These are phyloP conservation scores for Leptographium procerum DNA, from an alignment of 2,329 filamentous ascomycete genomes.

Conservation along the genomic window DNA sequence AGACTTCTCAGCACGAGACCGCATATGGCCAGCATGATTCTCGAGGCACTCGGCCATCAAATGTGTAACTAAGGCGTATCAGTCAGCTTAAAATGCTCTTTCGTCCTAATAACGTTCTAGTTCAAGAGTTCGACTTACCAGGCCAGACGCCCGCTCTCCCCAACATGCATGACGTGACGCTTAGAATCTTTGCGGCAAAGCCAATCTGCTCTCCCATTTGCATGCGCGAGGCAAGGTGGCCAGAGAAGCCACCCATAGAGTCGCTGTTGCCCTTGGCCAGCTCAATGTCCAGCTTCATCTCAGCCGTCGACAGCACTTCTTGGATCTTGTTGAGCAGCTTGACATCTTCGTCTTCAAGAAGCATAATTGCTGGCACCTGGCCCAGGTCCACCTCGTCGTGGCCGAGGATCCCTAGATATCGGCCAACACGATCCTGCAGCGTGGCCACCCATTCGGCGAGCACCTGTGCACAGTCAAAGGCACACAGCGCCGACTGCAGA, in stretches of 20 bases:
- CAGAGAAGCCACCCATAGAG: slow-evolving; percentile 31
- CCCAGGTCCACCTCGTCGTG: slow-evolving; percentile 68
- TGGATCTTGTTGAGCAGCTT: slow-evolving; percentile 75
- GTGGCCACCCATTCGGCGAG: slow-evolving; percentile 90
- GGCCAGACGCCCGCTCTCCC: slow-evolving; percentile 89
- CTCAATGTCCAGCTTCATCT: slow-evolving; percentile 63
- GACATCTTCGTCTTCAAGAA: slow-evolving; percentile 83
- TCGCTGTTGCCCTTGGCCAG: slow-evolving; percentile 28
- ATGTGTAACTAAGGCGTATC: slow-evolving; percentile 29
- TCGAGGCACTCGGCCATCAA: slow-evolving; percentile 45
- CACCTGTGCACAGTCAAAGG: slow-evolving; percentile 88
- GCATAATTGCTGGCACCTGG: slow-evolving; percentile 76
- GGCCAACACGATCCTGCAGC: slow-evolving; percentile 86
- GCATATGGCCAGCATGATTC: slow-evolving; percentile 40
- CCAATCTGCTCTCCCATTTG: slow-evolving; percentile 54
- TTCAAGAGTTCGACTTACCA: too few species aligned
- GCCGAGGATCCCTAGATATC: slow-evolving; percentile 76
- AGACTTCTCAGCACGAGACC: slow-evolving; percentile 40
- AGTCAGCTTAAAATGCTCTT: slow-evolving; percentile 8
- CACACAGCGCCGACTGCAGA: slow-evolving; percentile 81
- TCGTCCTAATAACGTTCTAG: neutral
- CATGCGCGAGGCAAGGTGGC: slow-evolving; percentile 29
- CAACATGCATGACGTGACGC: slow-evolving; percentile 76
- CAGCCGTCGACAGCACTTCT: slow-evolving; percentile 64
- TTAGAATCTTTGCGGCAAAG: slow-evolving; percentile 73